Evolutionary conservation across 1,284 basidiomycete genomes (phyloP).

Genomic region (Trametes hirsuta): DNA sequence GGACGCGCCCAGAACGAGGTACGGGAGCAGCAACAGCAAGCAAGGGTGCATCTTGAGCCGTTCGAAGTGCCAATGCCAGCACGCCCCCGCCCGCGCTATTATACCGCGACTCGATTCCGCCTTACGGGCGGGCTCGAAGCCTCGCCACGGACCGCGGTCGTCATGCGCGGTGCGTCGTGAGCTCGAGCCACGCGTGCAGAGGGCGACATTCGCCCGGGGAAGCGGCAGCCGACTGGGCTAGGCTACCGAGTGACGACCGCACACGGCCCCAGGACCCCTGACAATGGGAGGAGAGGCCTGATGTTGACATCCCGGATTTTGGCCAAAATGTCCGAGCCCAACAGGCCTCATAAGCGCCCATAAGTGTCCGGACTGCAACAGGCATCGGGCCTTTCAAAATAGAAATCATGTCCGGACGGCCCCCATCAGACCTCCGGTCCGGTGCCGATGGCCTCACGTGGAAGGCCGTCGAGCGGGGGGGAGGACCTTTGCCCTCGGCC

Average conservation of each 20-base stretch:
- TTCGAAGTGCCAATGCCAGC: not conserved
- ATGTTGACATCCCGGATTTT: too few relatives aligned
- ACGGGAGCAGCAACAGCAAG: slow-evolving; percentile 8
- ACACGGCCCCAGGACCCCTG: too few relatives aligned
- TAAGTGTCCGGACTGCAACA: too few relatives aligned
- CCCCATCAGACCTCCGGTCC: too few relatives aligned
- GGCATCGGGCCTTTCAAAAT: too few relatives aligned
- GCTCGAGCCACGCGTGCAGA: slow-evolving; percentile 1
- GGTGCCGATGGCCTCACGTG: too few relatives aligned
- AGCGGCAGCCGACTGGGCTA: slow-evolving; percentile 1
- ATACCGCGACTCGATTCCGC: not conserved
- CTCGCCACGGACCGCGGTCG: slow-evolving; percentile 3
- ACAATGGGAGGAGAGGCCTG: too few relatives aligned
- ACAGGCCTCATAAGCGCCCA: too few relatives aligned
- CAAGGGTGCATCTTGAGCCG: slow-evolving; percentile 8
- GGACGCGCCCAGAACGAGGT: slow-evolving; percentile 11
- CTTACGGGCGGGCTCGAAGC: not conserved
- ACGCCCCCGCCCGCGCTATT: not conserved
- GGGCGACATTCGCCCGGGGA: slow-evolving; percentile 18
- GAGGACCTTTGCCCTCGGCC: too few relatives aligned
- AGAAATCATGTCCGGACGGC: too few relatives aligned
- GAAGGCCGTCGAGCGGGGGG: too few relatives aligned
- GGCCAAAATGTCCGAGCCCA: too few relatives aligned
- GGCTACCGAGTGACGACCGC: not conserved
- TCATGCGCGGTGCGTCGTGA: slow-evolving; percentile 2